phyloP scores from a whole-genome alignment of 75 land plant species.

The Azolla pinnata region DNA sequence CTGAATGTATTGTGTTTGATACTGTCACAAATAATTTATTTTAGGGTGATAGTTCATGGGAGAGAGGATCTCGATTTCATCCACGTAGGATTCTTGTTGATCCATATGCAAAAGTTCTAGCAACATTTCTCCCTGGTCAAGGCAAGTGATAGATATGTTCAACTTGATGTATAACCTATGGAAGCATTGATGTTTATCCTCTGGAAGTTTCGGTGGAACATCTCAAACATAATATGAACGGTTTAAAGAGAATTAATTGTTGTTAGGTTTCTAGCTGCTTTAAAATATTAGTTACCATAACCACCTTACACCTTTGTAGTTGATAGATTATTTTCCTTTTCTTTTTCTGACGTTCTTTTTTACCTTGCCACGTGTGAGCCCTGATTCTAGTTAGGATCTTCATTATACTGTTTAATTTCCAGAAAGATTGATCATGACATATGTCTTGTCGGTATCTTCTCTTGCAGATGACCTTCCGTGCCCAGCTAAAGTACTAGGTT shows the following conservation, averaged over 20 bases:
- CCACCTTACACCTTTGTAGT: too few species aligned
- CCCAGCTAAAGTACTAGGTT: conserved; percentile 45
- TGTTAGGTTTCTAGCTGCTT: too few species aligned
- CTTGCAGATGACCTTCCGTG: conserved; percentile 31
- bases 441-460: not conserved
- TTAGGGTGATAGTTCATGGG: conserved; percentile 33
- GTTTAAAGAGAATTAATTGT: too few species aligned
- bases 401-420: not conserved
- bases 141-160: conserved; percentile 14
- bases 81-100: conserved; percentile 53
- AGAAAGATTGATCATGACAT: not conserved
- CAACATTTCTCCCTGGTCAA: conserved; percentile 32
- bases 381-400: not conserved
- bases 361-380: not conserved
- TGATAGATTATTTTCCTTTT: too few species aligned
- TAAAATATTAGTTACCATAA: too few species aligned
- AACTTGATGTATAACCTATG: not conserved
- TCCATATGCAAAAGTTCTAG: conserved; percentile 70
- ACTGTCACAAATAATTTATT: not conserved
- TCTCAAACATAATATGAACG: too few species aligned
- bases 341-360: not conserved
- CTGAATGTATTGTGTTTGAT: not conserved
- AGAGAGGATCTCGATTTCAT: conserved; percentile 34
- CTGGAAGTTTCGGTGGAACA: too few species aligned
- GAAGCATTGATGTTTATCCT: too few species aligned